Conservation (phyloP, 2,329 filamentous ascomycete species). For the Ophiostoma sp. region DNA sequence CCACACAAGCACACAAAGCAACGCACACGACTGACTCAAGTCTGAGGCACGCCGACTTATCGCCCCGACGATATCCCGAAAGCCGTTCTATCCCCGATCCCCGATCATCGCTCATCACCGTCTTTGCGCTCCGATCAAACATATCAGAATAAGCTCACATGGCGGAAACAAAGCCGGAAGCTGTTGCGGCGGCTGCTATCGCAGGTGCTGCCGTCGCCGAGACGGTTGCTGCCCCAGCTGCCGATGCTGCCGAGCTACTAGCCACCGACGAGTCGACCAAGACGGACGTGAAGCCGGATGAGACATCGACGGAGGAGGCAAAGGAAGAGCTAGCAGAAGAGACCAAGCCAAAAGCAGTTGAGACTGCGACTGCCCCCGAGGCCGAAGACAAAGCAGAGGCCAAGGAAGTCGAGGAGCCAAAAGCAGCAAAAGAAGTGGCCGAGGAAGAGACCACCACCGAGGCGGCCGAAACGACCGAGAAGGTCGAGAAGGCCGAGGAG, state of each 20-base stretch:
- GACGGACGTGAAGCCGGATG: neutral
- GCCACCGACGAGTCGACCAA: neutral
- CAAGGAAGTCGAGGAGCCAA: neutral
- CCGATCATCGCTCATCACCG: neutral
- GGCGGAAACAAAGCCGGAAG: neutral
- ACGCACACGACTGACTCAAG: neutral
- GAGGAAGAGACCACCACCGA: neutral
- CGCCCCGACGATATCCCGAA: neutral
- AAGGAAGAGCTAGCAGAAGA: neutral
- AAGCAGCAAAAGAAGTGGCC: neutral
- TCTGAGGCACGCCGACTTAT: neutral
- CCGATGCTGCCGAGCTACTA: neutral
- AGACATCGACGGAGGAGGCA: neutral
- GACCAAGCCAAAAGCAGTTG: neutral
- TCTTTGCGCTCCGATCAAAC: neutral
- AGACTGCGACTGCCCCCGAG: neutral
- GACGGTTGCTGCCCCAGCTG: neutral
- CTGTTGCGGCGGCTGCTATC: neutral
- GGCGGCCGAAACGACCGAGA: neutral
- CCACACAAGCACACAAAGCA: neutral
- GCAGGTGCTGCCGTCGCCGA: neutral
- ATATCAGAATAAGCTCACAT: neutral
- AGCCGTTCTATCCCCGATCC: neutral
- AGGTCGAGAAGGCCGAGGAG: neutral
- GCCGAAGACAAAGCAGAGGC: neutral